A percentile compares a stretch with the other conserved stretches of the same genome.
Conservation (phyloP, 208 protist genomes). For the Wallacemonas sp. region DNA sequence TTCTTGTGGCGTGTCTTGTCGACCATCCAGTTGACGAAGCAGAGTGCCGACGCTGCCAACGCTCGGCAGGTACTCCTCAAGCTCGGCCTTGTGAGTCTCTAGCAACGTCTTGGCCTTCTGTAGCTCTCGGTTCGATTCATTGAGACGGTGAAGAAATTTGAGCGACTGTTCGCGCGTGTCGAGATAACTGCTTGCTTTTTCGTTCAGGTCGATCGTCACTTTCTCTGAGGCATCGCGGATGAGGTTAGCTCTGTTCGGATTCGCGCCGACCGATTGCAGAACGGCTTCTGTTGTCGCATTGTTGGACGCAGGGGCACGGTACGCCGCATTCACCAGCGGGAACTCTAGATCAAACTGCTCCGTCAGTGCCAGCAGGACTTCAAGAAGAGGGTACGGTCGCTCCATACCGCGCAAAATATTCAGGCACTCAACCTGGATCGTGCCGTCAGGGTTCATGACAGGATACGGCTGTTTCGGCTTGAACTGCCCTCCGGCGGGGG, state of each 20-base stretch:
- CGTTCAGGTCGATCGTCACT: constrained; percentile 67
- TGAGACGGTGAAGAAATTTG: constrained; percentile 38
- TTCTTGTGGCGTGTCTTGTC: constrained; percentile 49
- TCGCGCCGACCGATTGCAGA: background rate
- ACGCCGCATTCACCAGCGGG: constrained; percentile 32
- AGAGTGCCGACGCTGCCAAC: constrained; percentile 44
- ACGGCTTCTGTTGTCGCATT: background rate
- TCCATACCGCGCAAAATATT: constrained; percentile 43
- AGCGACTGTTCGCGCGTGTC: constrained; percentile 52
- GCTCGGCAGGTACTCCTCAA: constrained; percentile 51
- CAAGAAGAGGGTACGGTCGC: constrained; percentile 57
- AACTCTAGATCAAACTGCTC: constrained; percentile 77
- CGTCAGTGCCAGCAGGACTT: constrained; percentile 62
- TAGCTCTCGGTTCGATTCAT: constrained; percentile 47
- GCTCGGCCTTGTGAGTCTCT: constrained; percentile 33
- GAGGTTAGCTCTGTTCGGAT: constrained; percentile 19
- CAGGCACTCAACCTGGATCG: constrained; percentile 47
- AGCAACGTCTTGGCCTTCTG: constrained; percentile 48
- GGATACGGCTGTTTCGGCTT: constrained; percentile 49
- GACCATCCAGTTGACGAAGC: constrained; percentile 30
- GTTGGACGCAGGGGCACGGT: constrained; percentile 8
- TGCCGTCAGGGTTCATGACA: constrained; percentile 43
- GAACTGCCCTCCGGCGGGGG: constrained; percentile 4
- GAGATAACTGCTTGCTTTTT: constrained; percentile 65
- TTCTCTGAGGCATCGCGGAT: constrained; percentile 64